Percentiles rank a stretch among this genome's conserved stretches.
Evolutionary conservation across 768 basidiomycete species (phyloP).

Genomic region (Trametes punicea): DNA sequence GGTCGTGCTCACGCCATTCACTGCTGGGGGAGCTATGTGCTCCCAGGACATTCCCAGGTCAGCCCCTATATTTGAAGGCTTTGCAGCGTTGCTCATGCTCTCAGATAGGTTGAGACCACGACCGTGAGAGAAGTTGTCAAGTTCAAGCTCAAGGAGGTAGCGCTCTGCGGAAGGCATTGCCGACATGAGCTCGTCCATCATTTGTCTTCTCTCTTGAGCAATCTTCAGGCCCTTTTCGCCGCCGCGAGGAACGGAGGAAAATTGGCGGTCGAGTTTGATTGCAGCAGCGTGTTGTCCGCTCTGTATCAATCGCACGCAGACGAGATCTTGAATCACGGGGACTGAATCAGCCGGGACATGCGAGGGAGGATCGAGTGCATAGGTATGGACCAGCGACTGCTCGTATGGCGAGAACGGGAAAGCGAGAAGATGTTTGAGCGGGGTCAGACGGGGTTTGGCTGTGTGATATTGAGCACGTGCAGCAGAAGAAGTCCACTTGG

Average conservation of each 20-base stretch:
- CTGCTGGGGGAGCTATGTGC: slow-evolving; percentile 31
- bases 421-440: slow-evolving; percentile 59
- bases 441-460: slow-evolving; percentile 58
- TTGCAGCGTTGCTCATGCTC: not conserved
- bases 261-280: slow-evolving; percentile 69
- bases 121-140: slow-evolving; percentile 35
- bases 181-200: slow-evolving; percentile 67
- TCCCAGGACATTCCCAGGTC: slow-evolving; percentile 66
- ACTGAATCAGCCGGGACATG: slow-evolving; percentile 46
- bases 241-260: slow-evolving; percentile 36
- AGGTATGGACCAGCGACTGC: slow-evolving; percentile 51
- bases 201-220: slow-evolving; percentile 54
- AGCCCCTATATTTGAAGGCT: slow-evolving; percentile 22
- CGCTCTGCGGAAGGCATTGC: slow-evolving; percentile 64
- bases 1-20: slow-evolving; percentile 15
- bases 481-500: not conserved
- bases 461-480: slow-evolving; percentile 5
- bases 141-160: slow-evolving; percentile 55
- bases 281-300: slow-evolving; percentile 68
- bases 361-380: slow-evolving; percentile 55
- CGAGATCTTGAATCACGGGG: slow-evolving; percentile 68
- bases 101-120: slow-evolving; percentile 19
- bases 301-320: slow-evolving; percentile 74
- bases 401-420: slow-evolving; percentile 68
- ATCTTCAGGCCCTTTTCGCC: slow-evolving; percentile 32